Evolutionary conservation across 2,329 filamentous ascomycete species (phyloP), one percentile per base, ranked within the genome.

Genomic region (Ceratocystis albifundus): DNA sequence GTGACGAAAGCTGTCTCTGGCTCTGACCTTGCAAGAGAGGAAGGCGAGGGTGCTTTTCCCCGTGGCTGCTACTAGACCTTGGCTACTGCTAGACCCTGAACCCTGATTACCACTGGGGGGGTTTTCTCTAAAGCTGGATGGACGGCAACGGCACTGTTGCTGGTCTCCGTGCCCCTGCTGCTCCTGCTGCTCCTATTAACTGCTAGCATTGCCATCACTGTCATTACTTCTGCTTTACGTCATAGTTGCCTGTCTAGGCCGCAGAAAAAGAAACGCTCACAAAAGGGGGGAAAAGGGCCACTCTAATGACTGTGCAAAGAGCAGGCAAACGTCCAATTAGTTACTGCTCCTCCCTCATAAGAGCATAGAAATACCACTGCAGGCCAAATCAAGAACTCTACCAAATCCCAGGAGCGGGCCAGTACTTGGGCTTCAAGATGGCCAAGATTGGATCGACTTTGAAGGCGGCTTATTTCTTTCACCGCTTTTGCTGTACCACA

Each of bases 1-100:
- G 53, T 59, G 53, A 59, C 53, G 53, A 59, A 59, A 59, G 25
- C 22, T n/a, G 28, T 17, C 53, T 59, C 53, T 59, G 12, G 53
- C 53, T 17, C 17, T 32, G 32, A 3, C 32, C 12, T 36, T 36
- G 2, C 32, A 12, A 36, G 32, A 36, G 32, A 36, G 32, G 32
- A 36, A 36, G 32, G 32, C 32, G 32, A 36, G 32, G 32, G 32
- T 10, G n/a, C 32, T 36, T 36, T 36, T 12, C 32, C 32, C 32
- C 32, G 10, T 36, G 32, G 2, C 10, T 36, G 8, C 32, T 36
- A 36, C 32, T 36, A 36, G 32, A 36, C 12, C 32, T 36, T 36
- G 32, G 32, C 32, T 36, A 36, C 8, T 36, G 32, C 32, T 36
- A 36, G 20, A 22, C 48, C 48, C 12, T 53, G 48, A 8, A 8